Evolutionary conservation across 2,329 filamentous ascomycete species (phyloP), one percentile per base, ranked within the genome.

Genomic region (Colletotrichum scovillei): DNA sequence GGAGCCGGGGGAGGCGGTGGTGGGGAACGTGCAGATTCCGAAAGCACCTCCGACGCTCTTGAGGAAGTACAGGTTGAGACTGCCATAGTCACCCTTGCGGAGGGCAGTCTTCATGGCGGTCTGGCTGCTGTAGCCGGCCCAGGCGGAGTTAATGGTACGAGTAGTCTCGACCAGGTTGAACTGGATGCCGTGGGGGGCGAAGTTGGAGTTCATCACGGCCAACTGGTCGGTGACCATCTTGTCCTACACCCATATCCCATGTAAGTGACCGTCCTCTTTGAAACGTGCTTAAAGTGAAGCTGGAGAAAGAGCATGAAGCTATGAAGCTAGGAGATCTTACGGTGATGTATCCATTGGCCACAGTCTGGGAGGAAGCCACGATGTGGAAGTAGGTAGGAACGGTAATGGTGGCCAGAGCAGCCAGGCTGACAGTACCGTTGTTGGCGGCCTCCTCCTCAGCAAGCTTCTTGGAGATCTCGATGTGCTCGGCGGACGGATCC

Each of bases 11-110:
- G 73, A 70, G 59, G 79, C 82, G 46, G 77, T 73, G 65, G 80
- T 80, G 24, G 86, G 86, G 81, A 85, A 86, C 80, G 85, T 86
- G 81, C 84, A 86, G 80, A 86, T 85, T 16, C 86, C 85, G 7
- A 87, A 80, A 59, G 83, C 78, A 62, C 78, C 78, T 59, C 78
- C 80, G 58, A 86, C 78, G 56, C 78, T 74, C 24, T 77, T 77
- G 63, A 84, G 79, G 79, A 86, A 85, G 82, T 88, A 88, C 57
- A 88, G 53, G 81, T 88, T 83, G 6, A 83, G 80, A n/a, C 78
- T 78, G 30, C 73, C 74, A 78, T 87, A 87, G 70, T 81, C 80
- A 59, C 86, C 86, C 78, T 84, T 81, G 72, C 84, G 85, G 11
- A 88, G 85, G 24, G 81, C 77, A 52, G 71, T 77, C 82, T 87